These are phyloP conservation scores for Hypoxylon sp. DNA, from an alignment of 2,329 filamentous ascomycete species.

Conservation along the genomic window DNA sequence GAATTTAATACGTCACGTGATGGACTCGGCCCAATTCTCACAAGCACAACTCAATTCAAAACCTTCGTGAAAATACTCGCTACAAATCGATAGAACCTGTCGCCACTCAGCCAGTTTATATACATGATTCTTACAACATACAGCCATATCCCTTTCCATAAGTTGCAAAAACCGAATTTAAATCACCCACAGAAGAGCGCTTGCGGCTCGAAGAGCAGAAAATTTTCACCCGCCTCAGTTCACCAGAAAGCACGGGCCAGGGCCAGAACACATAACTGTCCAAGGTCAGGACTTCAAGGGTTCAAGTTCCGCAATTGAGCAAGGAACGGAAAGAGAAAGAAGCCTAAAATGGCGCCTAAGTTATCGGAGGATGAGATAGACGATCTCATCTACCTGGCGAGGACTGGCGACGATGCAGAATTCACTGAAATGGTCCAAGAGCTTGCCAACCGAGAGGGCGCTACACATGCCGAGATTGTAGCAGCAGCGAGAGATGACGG, in stretches of 20 bases:
- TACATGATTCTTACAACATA: background rate
- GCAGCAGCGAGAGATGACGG: constrained; percentile 77
- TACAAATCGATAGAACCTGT: background rate
- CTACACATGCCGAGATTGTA: constrained; percentile 73
- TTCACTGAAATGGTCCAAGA: constrained; percentile 70
- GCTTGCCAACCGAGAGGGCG: constrained; percentile 72
- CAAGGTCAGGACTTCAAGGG: background rate
- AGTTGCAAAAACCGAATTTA: background rate
- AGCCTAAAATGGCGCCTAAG: constrained; percentile 60
- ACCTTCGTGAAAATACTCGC: constrained; percentile 2
- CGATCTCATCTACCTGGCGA: constrained; percentile 89
- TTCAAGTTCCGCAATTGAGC: background rate
- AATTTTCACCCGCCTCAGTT: constrained; percentile 28
- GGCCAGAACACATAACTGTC: background rate
- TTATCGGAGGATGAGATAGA: constrained; percentile 86
- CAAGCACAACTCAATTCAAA: constrained; percentile 17
- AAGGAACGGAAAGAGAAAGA: constrained; percentile 5
- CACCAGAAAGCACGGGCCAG: constrained; percentile 15
- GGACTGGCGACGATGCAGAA: constrained; percentile 79
- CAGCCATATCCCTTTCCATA: background rate
- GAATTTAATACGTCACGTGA: constrained; percentile 4
- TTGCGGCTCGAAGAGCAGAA: constrained; percentile 6
- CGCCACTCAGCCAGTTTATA: background rate
- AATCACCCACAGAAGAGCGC: background rate
- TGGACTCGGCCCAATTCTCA: background rate